phyloP scores from a whole-genome alignment of 169 alveolate genomes.

The Plasmodium cynomolgi region DNA sequence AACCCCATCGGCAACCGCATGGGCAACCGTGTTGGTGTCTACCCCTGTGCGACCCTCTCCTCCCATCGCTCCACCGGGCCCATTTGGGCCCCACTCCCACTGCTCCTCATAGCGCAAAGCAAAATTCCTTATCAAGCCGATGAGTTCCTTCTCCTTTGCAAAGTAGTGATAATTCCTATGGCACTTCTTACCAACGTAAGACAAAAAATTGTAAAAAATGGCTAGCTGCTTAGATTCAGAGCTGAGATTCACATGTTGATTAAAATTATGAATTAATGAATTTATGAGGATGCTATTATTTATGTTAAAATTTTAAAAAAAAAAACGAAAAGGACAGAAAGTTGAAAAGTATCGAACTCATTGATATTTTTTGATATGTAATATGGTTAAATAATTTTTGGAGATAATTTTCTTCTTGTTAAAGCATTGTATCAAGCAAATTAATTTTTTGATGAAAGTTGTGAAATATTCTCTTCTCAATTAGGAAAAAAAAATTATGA shows the following conservation, averaged over 20 bases:
- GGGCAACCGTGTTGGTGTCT: not conserved
- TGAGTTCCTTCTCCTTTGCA: constrained; percentile 24
- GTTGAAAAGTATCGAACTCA: constrained; percentile 51
- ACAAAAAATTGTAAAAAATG: constrained; percentile 53
- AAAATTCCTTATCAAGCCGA: constrained; percentile 9
- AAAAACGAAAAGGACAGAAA: constrained; percentile 64
- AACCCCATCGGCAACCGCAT: not conserved
- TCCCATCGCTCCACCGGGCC: not conserved
- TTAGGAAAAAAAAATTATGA: constrained; percentile 73
- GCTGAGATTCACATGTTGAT: constrained; percentile 17
- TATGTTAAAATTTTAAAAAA: constrained; percentile 61
- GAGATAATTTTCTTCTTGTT: constrained; percentile 62
- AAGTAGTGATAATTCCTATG: constrained; percentile 1
- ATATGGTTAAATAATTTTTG: constrained; percentile 68
- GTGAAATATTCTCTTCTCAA: constrained; percentile 68
- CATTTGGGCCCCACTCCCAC: not conserved
- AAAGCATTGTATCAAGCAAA: constrained; percentile 68
- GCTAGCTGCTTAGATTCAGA: constrained; percentile 27
- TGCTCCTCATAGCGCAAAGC: constrained; percentile 10
- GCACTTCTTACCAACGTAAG: constrained; percentile 53
- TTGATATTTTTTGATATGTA: constrained; percentile 67
- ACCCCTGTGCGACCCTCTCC: not conserved
- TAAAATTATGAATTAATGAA: constrained; percentile 68
- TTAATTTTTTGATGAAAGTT: constrained; percentile 56
- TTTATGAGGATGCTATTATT: constrained; percentile 60